Conservation (phyloP, 305 asterid species). For the Fraxinus latifolia region DNA sequence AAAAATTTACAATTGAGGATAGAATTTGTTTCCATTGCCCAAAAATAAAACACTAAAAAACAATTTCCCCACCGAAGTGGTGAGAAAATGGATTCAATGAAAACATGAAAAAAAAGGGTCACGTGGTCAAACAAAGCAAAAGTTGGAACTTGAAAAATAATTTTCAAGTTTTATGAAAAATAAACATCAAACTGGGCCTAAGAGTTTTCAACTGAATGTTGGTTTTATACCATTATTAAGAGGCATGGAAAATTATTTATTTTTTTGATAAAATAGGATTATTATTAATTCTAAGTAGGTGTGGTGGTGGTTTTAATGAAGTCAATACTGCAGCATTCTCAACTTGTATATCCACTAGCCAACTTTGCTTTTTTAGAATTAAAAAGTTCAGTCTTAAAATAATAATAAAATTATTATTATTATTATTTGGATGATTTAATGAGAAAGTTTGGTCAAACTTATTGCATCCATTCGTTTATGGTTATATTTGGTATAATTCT, state of each 20-base stretch:
- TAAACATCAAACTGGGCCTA: background rate
- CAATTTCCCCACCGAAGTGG: too few relatives aligned
- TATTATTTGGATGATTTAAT: background rate
- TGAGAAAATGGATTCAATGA: too few relatives aligned
- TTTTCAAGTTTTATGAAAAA: background rate
- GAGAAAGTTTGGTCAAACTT: background rate
- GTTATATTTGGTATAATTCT: background rate
- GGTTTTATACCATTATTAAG: background rate
- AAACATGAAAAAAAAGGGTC: too few relatives aligned
- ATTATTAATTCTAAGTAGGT: background rate
- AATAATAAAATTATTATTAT: too few relatives aligned
- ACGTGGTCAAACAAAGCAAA: too few relatives aligned
- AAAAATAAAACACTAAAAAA: too few relatives aligned
- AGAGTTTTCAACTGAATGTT: background rate
- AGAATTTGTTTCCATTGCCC: too few relatives aligned
- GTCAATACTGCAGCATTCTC: background rate
- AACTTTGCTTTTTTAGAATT: background rate
- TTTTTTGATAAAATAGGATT: background rate
- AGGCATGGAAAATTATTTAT: background rate
- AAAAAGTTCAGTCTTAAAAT: background rate
- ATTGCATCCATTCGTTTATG: background rate
- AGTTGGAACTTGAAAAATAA: too few relatives aligned
- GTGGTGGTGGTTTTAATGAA: background rate
- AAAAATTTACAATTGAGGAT: too few relatives aligned
- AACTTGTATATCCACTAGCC: background rate